Percentiles rank a stretch among this genome's conserved stretches.
phyloP scores from a whole-genome alignment of 352 stramenopile species.

The Saprolegnia diclina region DNA sequence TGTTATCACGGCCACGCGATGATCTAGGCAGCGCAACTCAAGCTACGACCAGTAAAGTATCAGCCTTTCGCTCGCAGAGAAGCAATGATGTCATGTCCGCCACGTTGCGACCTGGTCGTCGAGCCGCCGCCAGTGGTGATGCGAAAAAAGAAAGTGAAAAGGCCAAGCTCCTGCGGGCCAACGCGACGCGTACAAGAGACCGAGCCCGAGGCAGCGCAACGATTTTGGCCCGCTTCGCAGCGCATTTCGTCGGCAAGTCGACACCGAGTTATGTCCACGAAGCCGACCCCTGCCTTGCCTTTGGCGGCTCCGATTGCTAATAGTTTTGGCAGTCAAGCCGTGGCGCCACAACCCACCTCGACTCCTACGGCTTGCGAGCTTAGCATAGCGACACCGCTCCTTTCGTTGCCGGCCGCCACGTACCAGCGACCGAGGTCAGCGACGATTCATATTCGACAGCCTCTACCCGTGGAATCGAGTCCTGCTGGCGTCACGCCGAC shows the following conservation, averaged over 20 bases:
- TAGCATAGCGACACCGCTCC: background rate
- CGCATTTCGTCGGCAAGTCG: slow-evolving; percentile 3
- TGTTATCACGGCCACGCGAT: too few species aligned
- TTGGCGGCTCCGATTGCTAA: background rate
- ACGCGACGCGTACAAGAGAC: background rate
- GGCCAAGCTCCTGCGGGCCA: background rate
- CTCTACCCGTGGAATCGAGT: background rate
- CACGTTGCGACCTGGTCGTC: background rate
- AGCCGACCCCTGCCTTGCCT: background rate
- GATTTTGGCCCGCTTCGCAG: slow-evolving; percentile 10
- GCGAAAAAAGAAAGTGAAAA: background rate
- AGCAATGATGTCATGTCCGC: background rate
- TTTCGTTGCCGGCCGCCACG: background rate
- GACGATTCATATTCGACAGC: background rate
- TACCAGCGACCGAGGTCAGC: background rate
- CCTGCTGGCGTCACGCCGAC: background rate
- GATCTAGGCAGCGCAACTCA: too few species aligned
- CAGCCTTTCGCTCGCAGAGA: background rate
- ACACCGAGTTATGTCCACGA: background rate
- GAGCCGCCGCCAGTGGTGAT: background rate
- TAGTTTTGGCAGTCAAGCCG: background rate
- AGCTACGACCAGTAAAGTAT: background rate
- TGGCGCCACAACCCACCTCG: background rate
- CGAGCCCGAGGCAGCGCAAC: background rate
- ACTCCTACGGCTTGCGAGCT: background rate